Evolutionary conservation across 106 monocot species (phyloP).

Genomic region (Platanthera zijinensis): DNA sequence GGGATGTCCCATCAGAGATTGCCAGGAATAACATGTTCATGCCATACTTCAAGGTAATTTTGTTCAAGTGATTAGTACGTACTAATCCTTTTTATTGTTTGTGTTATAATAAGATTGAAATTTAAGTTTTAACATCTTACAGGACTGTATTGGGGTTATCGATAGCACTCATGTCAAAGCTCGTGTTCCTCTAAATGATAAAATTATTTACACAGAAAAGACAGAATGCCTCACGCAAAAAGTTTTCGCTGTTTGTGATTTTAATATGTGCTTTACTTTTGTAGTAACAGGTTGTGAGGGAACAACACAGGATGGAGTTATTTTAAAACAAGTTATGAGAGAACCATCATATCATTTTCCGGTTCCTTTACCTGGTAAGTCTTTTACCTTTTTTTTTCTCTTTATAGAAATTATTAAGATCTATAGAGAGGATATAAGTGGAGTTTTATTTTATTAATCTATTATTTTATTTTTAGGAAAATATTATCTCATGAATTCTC

Average conservation of each 20-base stretch:
- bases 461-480: conserved; percentile 4
- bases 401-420: neutral
- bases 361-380: neutral
- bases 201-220: neutral
- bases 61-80: neutral
- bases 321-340: neutral
- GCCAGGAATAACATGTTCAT: neutral
- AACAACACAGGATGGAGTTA: neutral
- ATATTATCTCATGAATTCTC: conserved; percentile 5
- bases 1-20: neutral
- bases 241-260: conserved; percentile 1
- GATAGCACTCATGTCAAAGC: conserved; percentile 11
- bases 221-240: neutral
- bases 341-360: conserved; percentile 2
- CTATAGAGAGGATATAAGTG: neutral
- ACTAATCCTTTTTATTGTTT: neutral
- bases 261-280: conserved; percentile 9
- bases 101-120: neutral
- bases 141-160: conserved; percentile 12
- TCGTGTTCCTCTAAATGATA: neutral
- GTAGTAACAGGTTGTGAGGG: conserved; percentile 6
- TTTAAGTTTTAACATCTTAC: neutral
- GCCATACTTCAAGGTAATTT: conserved; percentile 7
- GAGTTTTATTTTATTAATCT: neutral
- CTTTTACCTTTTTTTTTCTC: neutral